Evolutionary conservation across 73 alveolate genomes (phyloP).

Genomic region (Uronychia setigera): DNA sequence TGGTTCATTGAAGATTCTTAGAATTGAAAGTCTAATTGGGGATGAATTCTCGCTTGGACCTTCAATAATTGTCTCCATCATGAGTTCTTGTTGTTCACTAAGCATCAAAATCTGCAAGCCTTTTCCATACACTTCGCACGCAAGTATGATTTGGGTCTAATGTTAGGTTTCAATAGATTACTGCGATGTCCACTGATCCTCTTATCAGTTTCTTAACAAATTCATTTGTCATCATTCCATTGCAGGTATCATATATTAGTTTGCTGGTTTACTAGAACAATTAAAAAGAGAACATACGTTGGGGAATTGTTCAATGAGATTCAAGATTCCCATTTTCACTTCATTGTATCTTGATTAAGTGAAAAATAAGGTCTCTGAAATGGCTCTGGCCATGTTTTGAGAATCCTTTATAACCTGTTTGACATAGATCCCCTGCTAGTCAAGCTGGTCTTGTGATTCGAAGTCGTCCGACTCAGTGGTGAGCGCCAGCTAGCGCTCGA

Average conservation of each 20-base stretch:
- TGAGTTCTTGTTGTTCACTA: not conserved
- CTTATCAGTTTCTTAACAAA: not conserved
- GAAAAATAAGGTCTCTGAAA: not conserved
- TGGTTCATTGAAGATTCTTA: not conserved
- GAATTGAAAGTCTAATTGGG: not conserved
- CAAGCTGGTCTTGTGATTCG: not conserved
- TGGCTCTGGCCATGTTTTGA: not conserved
- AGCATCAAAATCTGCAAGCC: not conserved
- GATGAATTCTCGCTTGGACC: not conserved
- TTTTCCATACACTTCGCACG: not conserved
- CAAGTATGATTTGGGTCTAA: not conserved
- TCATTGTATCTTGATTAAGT: not conserved
- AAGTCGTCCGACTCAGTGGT: slow-evolving; percentile 2
- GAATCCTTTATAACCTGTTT: not conserved
- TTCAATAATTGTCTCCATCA: not conserved
- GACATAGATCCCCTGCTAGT: not conserved
- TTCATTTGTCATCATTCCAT: not conserved
- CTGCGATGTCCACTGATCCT: not conserved
- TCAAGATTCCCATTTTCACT: not conserved
- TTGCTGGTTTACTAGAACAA: not conserved
- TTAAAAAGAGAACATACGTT: not conserved
- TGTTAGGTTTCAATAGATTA: not conserved
- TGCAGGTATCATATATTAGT: not conserved
- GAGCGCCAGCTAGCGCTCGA: no score
- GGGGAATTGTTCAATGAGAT: not conserved